Conservation (phyloP, 2,329 filamentous ascomycete species). For the Stagonosporopsis chrysanthemi region DNA sequence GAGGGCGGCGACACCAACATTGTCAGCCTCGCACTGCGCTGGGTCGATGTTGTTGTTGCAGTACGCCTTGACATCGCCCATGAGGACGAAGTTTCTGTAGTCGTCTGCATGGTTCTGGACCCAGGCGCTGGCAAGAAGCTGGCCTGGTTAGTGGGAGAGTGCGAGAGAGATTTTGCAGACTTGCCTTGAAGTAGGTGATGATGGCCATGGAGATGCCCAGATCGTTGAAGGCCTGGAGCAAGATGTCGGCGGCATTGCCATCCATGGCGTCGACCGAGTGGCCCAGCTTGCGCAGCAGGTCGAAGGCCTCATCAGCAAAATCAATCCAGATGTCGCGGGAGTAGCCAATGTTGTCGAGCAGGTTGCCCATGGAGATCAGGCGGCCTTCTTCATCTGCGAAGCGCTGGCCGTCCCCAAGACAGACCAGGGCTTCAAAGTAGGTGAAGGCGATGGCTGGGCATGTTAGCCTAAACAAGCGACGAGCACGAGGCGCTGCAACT, state of each 20-base stretch:
- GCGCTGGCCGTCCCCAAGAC: constrained; percentile 68
- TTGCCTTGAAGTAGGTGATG: constrained; percentile 80
- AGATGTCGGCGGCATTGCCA: constrained; percentile 57
- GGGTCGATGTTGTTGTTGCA: constrained; percentile 75
- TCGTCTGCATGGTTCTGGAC: constrained; percentile 75
- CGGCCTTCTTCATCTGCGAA: constrained; percentile 76
- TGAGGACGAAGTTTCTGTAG: constrained; percentile 74
- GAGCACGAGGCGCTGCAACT: constrained; percentile 44
- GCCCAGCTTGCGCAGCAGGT: constrained; percentile 70
- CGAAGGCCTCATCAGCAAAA: constrained; percentile 78
- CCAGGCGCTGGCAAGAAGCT: constrained; percentile 84
- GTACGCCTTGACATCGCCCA: constrained; percentile 69
- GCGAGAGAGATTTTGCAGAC: constrained; percentile 15
- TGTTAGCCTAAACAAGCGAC: constrained; percentile 36
- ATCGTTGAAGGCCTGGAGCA: constrained; percentile 78
- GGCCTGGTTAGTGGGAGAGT: constrained; percentile 29
- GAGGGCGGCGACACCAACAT: constrained; percentile 81
- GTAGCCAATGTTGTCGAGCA: constrained; percentile 74
- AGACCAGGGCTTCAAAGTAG: constrained; percentile 87
- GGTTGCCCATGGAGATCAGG: constrained; percentile 73
- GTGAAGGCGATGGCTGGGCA: constrained; percentile 83
- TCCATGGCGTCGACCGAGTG: constrained; percentile 63
- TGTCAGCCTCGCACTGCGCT: constrained; percentile 83
- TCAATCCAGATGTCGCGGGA: constrained; percentile 77
- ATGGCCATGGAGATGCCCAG: constrained; percentile 72